These are phyloP conservation scores for Graphiopsis chlorocephala DNA, from an alignment of 2,329 filamentous ascomycete genomes.

Conservation along the genomic window DNA sequence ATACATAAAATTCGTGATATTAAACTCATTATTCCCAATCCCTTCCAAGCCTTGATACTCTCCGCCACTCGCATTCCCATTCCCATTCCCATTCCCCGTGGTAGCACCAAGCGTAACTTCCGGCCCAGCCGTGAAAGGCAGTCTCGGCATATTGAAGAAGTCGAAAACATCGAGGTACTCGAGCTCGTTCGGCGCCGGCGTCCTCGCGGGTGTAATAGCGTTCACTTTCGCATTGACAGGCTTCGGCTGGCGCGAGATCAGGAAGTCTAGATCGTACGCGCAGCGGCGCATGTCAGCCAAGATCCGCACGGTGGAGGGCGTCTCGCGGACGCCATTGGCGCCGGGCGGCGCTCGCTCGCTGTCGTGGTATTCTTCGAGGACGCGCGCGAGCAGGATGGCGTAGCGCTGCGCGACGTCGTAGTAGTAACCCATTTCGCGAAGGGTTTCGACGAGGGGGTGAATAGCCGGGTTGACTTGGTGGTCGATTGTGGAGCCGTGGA, in stretches of 20 bases:
- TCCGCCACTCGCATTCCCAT: neutral
- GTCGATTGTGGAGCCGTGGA: constrained; percentile 87
- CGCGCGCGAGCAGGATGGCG: constrained; percentile 72
- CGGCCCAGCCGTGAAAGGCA: constrained; percentile 45
- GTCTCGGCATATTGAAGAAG: constrained; percentile 85
- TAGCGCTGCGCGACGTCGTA: constrained; percentile 87
- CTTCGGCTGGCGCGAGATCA: constrained; percentile 76
- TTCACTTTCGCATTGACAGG: constrained; percentile 10
- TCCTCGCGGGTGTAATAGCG: constrained; percentile 34
- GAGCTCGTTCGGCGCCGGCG: constrained; percentile 73
- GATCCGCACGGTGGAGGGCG: constrained; percentile 80
- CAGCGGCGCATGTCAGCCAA: constrained; percentile 88
- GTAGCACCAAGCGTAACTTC: constrained; percentile 5
- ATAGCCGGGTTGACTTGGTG: constrained; percentile 78
- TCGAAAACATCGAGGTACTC: constrained; percentile 93
- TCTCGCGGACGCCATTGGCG: constrained; percentile 67
- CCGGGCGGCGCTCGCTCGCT: constrained; percentile 57
- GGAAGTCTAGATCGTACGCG: constrained; percentile 83
- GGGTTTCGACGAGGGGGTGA: constrained; percentile 74
- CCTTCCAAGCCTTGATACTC: constrained; percentile 25
- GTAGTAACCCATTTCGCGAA: constrained; percentile 75
- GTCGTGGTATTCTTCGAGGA: constrained; percentile 81
- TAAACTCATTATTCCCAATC: constrained; percentile 59
- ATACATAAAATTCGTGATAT: constrained; percentile 75
- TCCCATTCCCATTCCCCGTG: constrained; percentile 17